phyloP scores from a whole-genome alignment of 192 early-diverging fungal species.

The Coemansia sp. region DNA sequence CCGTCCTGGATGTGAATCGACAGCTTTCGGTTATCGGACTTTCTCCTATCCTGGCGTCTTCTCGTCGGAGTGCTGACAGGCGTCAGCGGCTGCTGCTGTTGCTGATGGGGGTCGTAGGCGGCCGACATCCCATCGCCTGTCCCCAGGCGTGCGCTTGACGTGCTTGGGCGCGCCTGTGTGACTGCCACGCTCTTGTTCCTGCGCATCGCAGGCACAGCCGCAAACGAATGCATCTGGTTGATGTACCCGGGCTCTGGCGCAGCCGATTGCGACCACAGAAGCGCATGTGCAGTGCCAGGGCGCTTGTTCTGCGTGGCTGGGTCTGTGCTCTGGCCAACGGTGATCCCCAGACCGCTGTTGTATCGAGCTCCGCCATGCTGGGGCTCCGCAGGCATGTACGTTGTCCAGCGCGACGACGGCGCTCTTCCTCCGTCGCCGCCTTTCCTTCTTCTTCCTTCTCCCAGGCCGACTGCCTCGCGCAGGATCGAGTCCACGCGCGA shows the following conservation, averaged over 20 bases:
- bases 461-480: conserved; percentile 48
- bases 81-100: background rate
- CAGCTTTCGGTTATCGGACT: background rate
- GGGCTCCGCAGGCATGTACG: conserved; percentile 5
- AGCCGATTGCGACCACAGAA: background rate
- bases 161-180: conserved; percentile 22
- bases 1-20: background rate
- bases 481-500: conserved; percentile 50
- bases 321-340: conserved; percentile 1
- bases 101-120: background rate
- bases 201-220: conserved; percentile 7
- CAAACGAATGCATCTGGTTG: conserved; percentile 9
- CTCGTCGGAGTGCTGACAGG: background rate
- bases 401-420: conserved; percentile 18
- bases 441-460: background rate
- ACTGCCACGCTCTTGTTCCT: background rate
- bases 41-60: conserved; percentile 2
- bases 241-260: background rate
- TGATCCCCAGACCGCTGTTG: conserved; percentile 38
- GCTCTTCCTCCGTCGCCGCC: too few species aligned
- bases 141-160: conserved; percentile 27
- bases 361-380: background rate
- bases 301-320: conserved; percentile 2
- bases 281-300: conserved; percentile 22
- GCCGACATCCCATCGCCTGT: background rate